These are phyloP conservation scores for Agaricus sinodeliciosus DNA, from an alignment of 768 basidiomycete genomes.

Conservation along the genomic window DNA sequence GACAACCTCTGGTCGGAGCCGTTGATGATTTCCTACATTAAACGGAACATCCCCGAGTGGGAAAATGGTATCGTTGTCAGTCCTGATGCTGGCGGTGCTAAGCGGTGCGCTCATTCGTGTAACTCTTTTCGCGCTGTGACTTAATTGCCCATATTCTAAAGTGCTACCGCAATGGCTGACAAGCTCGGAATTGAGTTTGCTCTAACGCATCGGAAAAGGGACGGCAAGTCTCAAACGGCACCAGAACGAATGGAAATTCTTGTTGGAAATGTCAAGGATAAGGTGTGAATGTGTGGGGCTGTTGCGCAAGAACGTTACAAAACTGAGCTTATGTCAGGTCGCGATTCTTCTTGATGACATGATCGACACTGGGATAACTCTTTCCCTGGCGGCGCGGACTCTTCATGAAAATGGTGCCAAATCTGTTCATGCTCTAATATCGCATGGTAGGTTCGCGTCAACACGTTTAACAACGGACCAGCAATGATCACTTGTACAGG, in stretches of 20 bases:
- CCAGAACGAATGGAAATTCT: conserved; percentile 87
- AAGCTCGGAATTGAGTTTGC: conserved; percentile 95
- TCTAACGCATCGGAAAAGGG: conserved; percentile 87
- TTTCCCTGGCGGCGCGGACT: conserved; percentile 78
- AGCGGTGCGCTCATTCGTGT: conserved; percentile 56
- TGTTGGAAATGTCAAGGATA: conserved; percentile 90
- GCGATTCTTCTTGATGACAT: conserved; percentile 98
- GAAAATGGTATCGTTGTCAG: conserved; percentile 86
- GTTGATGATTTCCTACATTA: conserved; percentile 90
- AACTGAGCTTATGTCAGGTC: conserved; percentile 37
- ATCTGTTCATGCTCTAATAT: conserved; percentile 81
- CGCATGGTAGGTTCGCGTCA: conserved; percentile 62
- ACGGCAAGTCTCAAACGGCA: conserved; percentile 54
- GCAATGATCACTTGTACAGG: conserved; percentile 35
- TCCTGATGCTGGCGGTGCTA: conserved; percentile 98
- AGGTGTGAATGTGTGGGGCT: conserved; percentile 34
- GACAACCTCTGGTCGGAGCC: conserved; percentile 98
- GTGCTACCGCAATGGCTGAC: conserved; percentile 92
- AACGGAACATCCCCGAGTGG: conserved; percentile 81
- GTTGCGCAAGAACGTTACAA: not conserved
- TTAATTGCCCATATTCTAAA: conserved; percentile 22
- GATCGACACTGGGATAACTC: conserved; percentile 93
- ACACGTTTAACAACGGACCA: conserved; percentile 6
- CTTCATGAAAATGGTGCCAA: conserved; percentile 86
- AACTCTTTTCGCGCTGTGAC: conserved; percentile 10